phyloP scores from a whole-genome alignment of 1,284 basidiomycete species.

The Cutaneotrichosporon sp. region DNA sequence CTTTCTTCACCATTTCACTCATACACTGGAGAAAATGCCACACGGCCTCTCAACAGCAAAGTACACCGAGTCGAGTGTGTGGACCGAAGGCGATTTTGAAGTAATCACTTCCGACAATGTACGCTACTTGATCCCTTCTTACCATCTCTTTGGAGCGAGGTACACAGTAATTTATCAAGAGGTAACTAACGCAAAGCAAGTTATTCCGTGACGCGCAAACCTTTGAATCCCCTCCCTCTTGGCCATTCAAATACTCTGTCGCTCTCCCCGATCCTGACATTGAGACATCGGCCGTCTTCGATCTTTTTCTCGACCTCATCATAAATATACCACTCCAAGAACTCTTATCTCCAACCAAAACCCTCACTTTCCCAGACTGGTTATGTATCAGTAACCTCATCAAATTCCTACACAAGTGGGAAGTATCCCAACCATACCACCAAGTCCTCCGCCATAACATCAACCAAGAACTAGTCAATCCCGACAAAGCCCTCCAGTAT shows the following conservation, averaged over 20 bases:
- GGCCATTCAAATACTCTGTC: not conserved
- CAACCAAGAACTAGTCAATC: not conserved
- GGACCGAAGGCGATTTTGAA: conserved; percentile 16
- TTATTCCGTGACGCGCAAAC: not conserved
- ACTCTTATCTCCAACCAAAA: not conserved
- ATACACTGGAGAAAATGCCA: not conserved
- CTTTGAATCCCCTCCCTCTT: not conserved
- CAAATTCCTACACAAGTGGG: not conserved
- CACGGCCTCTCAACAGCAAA: not conserved
- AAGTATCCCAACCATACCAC: not conserved
- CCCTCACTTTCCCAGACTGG: not conserved
- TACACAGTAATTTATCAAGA: not conserved
- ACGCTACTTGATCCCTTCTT: conserved; percentile 15
- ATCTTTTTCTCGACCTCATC: not conserved
- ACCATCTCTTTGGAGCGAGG: conserved; percentile 16
- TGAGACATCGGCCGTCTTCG: not conserved
- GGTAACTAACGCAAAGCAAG: not conserved
- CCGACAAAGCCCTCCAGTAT: not conserved
- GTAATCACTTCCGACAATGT: conserved; percentile 16
- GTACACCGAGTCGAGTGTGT: conserved; percentile 1
- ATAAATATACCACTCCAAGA: not conserved
- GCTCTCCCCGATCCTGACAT: not conserved
- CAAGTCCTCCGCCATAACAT: not conserved
- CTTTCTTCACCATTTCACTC: not conserved
- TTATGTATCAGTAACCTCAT: not conserved